These are phyloP conservation scores for Artomyces pyxidatus DNA, from an alignment of 768 basidiomycete genomes.

Conservation along the genomic window DNA sequence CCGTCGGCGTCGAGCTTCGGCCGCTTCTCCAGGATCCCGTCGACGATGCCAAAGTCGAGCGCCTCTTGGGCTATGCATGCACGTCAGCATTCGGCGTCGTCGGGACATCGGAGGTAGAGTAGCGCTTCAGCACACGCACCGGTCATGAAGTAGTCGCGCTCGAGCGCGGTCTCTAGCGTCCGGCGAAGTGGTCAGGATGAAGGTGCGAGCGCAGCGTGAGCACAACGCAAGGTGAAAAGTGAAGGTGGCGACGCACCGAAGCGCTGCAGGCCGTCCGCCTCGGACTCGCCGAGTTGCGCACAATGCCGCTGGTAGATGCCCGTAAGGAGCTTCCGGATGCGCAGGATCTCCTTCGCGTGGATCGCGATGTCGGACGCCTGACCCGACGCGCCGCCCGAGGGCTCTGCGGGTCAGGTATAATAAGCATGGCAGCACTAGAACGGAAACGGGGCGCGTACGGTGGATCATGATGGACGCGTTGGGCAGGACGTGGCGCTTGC, in stretches of 20 bases:
- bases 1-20: conserved; percentile 39
- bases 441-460: conserved; percentile 42
- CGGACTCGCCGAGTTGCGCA: conserved; percentile 52
- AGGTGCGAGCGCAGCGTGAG: conserved; percentile 12
- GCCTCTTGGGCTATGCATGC: conserved; percentile 68
- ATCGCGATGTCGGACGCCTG: conserved; percentile 98
- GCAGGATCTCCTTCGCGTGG: conserved; percentile 91
- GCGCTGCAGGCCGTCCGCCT: conserved; percentile 56
- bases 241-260: conserved; percentile 53
- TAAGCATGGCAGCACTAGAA: neutral
- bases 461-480: conserved; percentile 99
- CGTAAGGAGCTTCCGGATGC: conserved; percentile 77
- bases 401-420: conserved; percentile 56
- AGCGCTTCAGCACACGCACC: conserved; percentile 31
- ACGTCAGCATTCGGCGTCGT: conserved; percentile 16
- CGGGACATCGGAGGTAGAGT: conserved; percentile 13
- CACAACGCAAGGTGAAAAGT: conserved; percentile 17
- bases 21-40: conserved; percentile 80
- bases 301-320: conserved; percentile 89
- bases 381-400: conserved; percentile 91
- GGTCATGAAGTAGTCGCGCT: conserved; percentile 96
- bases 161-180: conserved; percentile 69
- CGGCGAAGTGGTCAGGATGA: conserved; percentile 8
- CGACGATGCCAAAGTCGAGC: conserved; percentile 85
- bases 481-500: conserved; percentile 86